Percentiles rank a stretch among this genome's conserved stretches.
Evolutionary conservation across 176 grass and related monocot species (phyloP).

Genomic region (Avena eriantha): DNA sequence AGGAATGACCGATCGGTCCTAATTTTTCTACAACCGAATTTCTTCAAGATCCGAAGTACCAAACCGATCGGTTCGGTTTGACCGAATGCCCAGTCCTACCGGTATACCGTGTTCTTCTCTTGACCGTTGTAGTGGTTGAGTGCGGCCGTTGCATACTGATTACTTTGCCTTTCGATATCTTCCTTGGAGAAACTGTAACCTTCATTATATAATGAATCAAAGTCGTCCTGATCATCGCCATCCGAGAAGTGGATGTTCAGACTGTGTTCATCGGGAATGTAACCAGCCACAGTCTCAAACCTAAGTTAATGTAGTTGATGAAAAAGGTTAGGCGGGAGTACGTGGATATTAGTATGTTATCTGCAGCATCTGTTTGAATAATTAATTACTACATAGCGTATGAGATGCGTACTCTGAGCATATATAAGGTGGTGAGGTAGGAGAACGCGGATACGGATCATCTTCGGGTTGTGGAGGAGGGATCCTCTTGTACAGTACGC

Average conservation of each 20-base stretch:
- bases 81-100: no score
- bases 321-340: neutral
- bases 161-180: neutral
- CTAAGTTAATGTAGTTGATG: neutral
- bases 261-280: neutral
- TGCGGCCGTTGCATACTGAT: neutral
- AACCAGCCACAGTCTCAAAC: neutral
- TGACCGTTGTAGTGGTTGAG: conserved; percentile 1
- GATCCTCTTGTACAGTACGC: neutral
- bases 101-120: neutral
- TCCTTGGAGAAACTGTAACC: neutral
- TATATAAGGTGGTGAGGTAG: neutral
- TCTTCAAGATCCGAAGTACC: no score
- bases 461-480: conserved; percentile 4
- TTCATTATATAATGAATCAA: neutral
- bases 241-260: neutral
- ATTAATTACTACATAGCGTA: neutral
- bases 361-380: neutral
- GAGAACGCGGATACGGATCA: neutral
- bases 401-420: neutral
- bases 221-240: neutral
- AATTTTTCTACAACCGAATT: no score
- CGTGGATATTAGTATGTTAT: neutral
- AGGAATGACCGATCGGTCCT: no score
- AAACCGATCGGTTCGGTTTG: no score